A percentile compares a stretch with the other conserved stretches of the same genome.
These are phyloP conservation scores for Aureobasidium mangrovei DNA, from an alignment of 2,329 filamentous ascomycete genomes.

Conservation along the genomic window DNA sequence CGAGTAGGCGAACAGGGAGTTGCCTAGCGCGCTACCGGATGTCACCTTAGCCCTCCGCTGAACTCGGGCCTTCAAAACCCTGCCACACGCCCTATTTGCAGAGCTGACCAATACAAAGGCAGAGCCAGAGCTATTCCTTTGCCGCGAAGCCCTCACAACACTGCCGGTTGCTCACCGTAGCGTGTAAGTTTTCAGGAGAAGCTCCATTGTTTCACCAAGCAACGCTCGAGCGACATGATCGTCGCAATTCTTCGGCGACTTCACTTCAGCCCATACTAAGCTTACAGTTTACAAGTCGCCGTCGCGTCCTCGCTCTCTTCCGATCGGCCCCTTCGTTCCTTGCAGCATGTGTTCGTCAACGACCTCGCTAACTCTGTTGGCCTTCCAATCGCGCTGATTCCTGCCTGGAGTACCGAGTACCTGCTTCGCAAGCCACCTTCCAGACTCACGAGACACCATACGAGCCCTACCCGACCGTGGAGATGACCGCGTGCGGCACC, in stretches of 20 bases:
- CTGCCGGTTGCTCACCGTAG: neutral
- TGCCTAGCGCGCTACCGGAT: constrained; percentile 6
- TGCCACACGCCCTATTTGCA: constrained; percentile 1
- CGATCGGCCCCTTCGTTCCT: neutral
- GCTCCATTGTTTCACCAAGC: constrained; percentile 12
- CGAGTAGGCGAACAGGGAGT: neutral
- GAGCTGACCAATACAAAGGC: constrained; percentile 7
- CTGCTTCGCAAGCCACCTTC: neutral
- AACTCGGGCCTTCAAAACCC: constrained; percentile 8
- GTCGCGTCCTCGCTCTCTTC: constrained; percentile 7
- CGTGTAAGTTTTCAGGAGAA: constrained; percentile 9
- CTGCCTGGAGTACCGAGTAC: neutral
- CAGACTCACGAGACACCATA: constrained; percentile 5
- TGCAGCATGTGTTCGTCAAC: constrained; percentile 4
- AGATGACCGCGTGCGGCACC: constrained; percentile 13
- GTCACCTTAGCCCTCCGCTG: constrained; percentile 7
- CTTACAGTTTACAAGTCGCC: constrained; percentile 7
- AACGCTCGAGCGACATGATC: constrained; percentile 10
- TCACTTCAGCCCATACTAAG: neutral
- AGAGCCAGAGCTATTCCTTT: neutral
- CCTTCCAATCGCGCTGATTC: neutral
- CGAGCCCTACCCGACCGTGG: constrained; percentile 1
- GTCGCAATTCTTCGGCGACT: neutral
- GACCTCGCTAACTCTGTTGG: neutral
- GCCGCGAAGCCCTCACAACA: constrained; percentile 1